Conservation (phyloP, 2,329 filamentous ascomycete species). For the Helotiales sp. region DNA sequence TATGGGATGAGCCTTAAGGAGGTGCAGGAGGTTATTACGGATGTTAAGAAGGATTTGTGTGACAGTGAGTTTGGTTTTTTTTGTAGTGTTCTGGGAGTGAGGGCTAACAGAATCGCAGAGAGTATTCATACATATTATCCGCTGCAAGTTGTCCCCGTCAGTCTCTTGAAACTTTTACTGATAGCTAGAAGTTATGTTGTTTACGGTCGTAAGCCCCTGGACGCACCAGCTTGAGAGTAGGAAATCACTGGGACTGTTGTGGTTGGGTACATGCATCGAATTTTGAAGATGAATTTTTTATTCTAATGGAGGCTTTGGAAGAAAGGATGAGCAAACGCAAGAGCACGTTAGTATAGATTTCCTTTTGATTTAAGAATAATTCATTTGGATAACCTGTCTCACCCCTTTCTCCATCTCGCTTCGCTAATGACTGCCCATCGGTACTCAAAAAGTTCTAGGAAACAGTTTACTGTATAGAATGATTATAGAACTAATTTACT, state of each 20-base stretch:
- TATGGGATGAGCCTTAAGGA: conserved; percentile 18
- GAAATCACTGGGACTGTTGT: not conserved
- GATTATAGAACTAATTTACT: too few species aligned
- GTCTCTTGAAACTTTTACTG: not conserved
- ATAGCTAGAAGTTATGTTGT: conserved; percentile 1
- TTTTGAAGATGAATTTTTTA: too few species aligned
- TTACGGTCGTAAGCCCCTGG: conserved; percentile 9
- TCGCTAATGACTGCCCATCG: too few species aligned
- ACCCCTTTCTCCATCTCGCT: too few species aligned
- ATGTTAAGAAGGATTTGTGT: conserved; percentile 15
- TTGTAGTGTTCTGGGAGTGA: not conserved
- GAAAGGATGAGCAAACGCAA: too few species aligned
- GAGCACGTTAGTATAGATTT: too few species aligned
- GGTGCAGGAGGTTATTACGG: conserved; percentile 15
- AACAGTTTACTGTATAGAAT: too few species aligned
- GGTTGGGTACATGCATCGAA: too few species aligned
- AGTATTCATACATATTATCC: conserved; percentile 18
- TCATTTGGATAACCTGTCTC: too few species aligned
- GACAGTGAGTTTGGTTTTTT: conserved; percentile 2
- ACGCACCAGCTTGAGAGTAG: not conserved
- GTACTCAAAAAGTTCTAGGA: too few species aligned
- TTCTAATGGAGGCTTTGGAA: too few species aligned
- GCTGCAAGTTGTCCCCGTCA: not conserved
- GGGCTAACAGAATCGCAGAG: not conserved
- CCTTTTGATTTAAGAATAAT: too few species aligned